Evolutionary conservation across 306 rosid genomes (phyloP).

Genomic region (Bauhinia variegata): DNA sequence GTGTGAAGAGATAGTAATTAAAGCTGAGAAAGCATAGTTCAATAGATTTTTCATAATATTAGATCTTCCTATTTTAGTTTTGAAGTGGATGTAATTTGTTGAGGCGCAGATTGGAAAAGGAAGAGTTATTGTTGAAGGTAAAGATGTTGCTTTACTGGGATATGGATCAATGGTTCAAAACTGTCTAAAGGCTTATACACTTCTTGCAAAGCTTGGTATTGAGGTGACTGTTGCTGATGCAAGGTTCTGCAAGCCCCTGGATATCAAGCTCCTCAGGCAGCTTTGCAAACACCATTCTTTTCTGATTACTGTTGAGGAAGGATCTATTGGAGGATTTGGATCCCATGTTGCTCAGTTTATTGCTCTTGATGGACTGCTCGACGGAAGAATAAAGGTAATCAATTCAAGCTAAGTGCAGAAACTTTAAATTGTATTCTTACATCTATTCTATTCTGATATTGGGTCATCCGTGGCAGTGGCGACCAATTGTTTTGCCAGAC

Average conservation of each 20-base stretch:
- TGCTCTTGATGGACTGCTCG: constrained; percentile 85
- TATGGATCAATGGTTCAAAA: constrained; percentile 95
- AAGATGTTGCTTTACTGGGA: constrained; percentile 86
- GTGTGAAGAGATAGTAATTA: background rate
- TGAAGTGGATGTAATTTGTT: constrained; percentile 21
- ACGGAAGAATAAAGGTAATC: constrained; percentile 74
- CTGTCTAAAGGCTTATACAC: constrained; percentile 81
- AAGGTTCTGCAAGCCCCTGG: constrained; percentile 96
- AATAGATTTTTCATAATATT: constrained; percentile 4
- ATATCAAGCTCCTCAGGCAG: constrained; percentile 76
- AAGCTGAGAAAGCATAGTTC: constrained; percentile 22
- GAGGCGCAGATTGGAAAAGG: constrained; percentile 79
- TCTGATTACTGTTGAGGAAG: constrained; percentile 92
- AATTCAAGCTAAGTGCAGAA: constrained; percentile 2
- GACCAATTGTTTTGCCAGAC: constrained; percentile 87
- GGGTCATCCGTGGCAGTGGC: constrained; percentile 60
- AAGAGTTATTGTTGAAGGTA: constrained; percentile 76
- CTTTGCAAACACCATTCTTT: constrained; percentile 80
- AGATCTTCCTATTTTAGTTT: constrained; percentile 26
- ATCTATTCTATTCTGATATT: constrained; percentile 34
- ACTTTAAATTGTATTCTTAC: background rate
- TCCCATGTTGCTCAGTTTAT: constrained; percentile 92
- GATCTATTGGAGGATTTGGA: constrained; percentile 92
- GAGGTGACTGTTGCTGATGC: constrained; percentile 97
- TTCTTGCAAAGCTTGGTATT: constrained; percentile 78